Conservation (phyloP, 805 yeast genomes). For the Candida schatavii region DNA sequence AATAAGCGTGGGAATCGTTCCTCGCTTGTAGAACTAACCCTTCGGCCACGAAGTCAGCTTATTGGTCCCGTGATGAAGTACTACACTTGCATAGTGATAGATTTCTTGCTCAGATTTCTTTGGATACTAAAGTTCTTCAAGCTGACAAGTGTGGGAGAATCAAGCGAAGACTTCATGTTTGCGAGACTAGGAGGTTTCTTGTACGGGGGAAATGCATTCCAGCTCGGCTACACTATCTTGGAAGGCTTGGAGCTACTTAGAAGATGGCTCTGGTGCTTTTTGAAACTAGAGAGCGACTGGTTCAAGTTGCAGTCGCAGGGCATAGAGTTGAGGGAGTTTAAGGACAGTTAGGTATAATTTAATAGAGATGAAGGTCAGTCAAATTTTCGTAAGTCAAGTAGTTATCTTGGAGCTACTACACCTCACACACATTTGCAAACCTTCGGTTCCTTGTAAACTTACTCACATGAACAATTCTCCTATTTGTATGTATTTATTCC, state of each 20-base stretch:
- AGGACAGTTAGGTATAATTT: neutral
- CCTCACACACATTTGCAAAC: too few species aligned
- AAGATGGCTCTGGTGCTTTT: constrained; percentile 86
- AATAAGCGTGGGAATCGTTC: constrained; percentile 6
- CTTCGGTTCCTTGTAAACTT: too few species aligned
- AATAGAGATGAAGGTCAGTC: too few species aligned
- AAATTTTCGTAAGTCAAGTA: too few species aligned
- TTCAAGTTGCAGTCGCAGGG: constrained; percentile 24
- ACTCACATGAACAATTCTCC: too few species aligned
- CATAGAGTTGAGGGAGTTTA: constrained; percentile 6
- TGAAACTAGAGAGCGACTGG: constrained; percentile 80
- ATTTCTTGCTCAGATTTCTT: constrained; percentile 65
- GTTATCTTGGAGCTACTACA: too few species aligned
- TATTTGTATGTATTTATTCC: too few species aligned
- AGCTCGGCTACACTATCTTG: constrained; percentile 60
- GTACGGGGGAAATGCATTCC: constrained; percentile 38
- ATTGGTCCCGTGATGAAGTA: constrained; percentile 39
- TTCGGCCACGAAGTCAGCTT: constrained; percentile 19
- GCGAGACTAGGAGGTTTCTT: constrained; percentile 25
- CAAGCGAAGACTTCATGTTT: constrained; percentile 8
- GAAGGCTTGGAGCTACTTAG: constrained; percentile 76
- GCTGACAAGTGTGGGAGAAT: constrained; percentile 6
- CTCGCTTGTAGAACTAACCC: constrained; percentile 6
- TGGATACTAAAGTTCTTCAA: constrained; percentile 63
- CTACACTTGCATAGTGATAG: constrained; percentile 54